Evolutionary conservation across 768 basidiomycete genomes (phyloP).

Genomic region (Clitopilus passeckerianus): DNA sequence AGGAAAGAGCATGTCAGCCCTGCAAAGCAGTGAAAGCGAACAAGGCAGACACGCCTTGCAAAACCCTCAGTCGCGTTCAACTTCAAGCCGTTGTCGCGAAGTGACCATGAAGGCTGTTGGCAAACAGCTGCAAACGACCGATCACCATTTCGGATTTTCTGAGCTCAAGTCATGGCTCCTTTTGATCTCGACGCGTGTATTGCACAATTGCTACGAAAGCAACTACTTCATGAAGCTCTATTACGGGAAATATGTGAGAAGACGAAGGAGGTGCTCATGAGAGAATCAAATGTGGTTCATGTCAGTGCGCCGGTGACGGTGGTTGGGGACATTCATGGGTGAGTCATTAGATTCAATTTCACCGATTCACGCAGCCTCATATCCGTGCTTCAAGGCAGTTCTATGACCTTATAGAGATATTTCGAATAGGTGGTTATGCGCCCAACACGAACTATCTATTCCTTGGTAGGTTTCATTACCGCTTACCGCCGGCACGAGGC

Average conservation of each 20-base stretch:
- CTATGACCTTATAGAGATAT: constrained; percentile 98
- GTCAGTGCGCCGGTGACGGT: constrained; percentile 96
- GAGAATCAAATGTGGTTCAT: constrained; percentile 97
- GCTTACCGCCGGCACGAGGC: constrained; percentile 1
- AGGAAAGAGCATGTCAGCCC: background rate
- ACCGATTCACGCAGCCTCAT: constrained; percentile 16
- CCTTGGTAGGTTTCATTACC: constrained; percentile 61
- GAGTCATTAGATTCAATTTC: constrained; percentile 28
- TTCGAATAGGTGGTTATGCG: constrained; percentile 95
- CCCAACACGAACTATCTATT: constrained; percentile 98
- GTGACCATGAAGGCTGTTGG: background rate
- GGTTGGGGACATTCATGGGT: constrained; percentile 99
- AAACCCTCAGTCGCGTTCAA: background rate
- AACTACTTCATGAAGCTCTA: constrained; percentile 90
- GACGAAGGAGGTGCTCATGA: constrained; percentile 98
- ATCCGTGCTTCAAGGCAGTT: constrained; percentile 77
- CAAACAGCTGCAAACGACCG: constrained; percentile 31
- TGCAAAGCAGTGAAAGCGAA: background rate
- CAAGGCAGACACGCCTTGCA: background rate
- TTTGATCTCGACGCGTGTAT: constrained; percentile 99
- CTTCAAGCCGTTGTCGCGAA: background rate
- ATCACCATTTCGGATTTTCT: constrained; percentile 18
- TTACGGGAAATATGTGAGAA: constrained; percentile 99
- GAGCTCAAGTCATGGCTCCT: constrained; percentile 41
- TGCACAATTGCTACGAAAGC: constrained; percentile 82